phyloP scores from a whole-genome alignment of 1,139 yeast species.

The Hanseniaspora sp. region DNA sequence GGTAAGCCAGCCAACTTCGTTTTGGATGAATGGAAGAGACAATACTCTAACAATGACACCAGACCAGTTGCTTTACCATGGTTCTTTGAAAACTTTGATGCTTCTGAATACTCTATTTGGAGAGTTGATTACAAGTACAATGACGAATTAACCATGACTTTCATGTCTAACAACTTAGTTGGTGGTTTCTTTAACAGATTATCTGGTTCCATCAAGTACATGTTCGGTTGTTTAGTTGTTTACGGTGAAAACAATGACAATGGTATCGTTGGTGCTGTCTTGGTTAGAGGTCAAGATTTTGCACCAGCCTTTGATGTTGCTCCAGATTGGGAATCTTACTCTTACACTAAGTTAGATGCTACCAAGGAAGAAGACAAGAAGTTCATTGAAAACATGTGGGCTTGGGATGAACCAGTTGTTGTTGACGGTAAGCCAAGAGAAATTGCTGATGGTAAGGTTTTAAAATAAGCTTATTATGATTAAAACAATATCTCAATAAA shows the following conservation, averaged over 20 bases:
- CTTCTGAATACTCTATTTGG: constrained; percentile 91
- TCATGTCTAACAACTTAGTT: constrained; percentile 96
- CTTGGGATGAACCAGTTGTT: constrained; percentile 71
- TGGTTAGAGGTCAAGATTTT: constrained; percentile 88
- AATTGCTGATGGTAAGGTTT: constrained; percentile 74
- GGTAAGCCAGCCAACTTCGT: constrained; percentile 58
- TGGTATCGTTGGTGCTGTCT: constrained; percentile 91
- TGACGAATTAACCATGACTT: constrained; percentile 91
- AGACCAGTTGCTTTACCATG: constrained; percentile 90
- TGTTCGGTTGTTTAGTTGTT: constrained; percentile 89
- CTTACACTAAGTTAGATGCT: constrained; percentile 51
- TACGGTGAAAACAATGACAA: constrained; percentile 98
- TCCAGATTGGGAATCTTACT: constrained; percentile 95
- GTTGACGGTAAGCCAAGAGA: constrained; percentile 56
- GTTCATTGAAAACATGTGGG: constrained; percentile 65
- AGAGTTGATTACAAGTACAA: constrained; percentile 95
- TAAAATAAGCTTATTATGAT: constrained; percentile 32
- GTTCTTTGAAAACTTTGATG: constrained; percentile 95
- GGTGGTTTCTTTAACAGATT: constrained; percentile 99
- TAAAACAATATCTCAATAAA: no score
- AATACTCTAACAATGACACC: constrained; percentile 94
- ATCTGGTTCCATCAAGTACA: constrained; percentile 78
- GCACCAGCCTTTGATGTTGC: constrained; percentile 94
- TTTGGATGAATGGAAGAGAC: constrained; percentile 93
- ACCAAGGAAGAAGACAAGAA: constrained; percentile 57